Evolutionary conservation across 208 protist species (phyloP), one percentile per base, ranked within the genome.

Genomic region (Borovskyia barvae): DNA sequence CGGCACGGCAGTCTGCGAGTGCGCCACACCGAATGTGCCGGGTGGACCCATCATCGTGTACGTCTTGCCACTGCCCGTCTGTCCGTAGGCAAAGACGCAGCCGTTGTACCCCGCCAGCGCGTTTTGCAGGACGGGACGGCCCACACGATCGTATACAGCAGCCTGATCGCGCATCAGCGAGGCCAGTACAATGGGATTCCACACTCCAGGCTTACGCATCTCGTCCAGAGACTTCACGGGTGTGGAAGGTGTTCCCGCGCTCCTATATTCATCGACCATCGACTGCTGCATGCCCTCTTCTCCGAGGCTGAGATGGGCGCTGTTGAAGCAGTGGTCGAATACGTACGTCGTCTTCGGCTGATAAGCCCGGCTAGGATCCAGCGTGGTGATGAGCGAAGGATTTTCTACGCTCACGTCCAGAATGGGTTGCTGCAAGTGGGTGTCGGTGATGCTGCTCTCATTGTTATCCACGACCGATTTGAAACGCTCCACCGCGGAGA

Each of bases 11-110:
- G 63, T n/a, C n/a, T n/a, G n/a, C n/a, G n/a, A n/a, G n/a, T n/a
- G n/a, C n/a, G n/a, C n/a, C n/a, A n/a, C 53, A 22, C 54, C 53
- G 20, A 57, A 56, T 4, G 30, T 56, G 20, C 54, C 63, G 1
- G 53, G 63, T 17, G 68, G 72, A 0, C 94, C 93, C 63, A 94
- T 81, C 81, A 97, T 98, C 2, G 95, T 97, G 82, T 94, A 96
- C 2, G 95, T 97, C 69, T 98, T 98, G 58, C 94, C 94, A 29
- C 74, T 82, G 37, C 83, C 80, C 2, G 94, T 97, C 67, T 94
- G 85, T 2, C 92, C 92, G 49, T 95, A 97, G 8, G 90, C 90
- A 66, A 96, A 97, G 32, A 97, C 72, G 47, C 87, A 90, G 26
- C 77, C 85, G 69, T 96, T 92, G 73, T 90, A 92, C 48, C 93